Conservation (phyloP, 305 asterid species). For the Fraxinus paxiana region DNA sequence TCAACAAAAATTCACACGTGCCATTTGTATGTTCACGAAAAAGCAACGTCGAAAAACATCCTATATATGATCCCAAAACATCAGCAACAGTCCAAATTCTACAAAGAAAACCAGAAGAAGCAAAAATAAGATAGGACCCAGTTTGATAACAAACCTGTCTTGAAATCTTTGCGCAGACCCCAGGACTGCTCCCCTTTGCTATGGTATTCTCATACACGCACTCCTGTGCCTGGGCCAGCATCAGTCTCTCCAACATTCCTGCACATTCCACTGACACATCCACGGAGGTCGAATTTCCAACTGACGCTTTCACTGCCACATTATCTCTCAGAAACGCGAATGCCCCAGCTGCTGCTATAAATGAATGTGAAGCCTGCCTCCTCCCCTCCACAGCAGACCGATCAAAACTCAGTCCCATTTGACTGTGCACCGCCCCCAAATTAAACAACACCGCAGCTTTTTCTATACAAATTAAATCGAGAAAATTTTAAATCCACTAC, state of each 20-base stretch:
- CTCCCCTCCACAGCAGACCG: constrained; percentile 90
- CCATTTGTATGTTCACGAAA: background rate
- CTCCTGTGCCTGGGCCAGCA: constrained; percentile 99
- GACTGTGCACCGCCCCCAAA: constrained; percentile 95
- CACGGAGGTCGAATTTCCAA: constrained; percentile 70
- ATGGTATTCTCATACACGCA: constrained; percentile 93
- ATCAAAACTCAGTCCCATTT: constrained; percentile 82
- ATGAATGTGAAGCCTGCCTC: constrained; percentile 90
- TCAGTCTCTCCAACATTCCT: constrained; percentile 96
- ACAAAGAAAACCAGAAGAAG: background rate
- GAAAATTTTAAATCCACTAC: background rate
- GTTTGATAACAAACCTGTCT: constrained; percentile 66
- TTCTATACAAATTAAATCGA: constrained; percentile 38
- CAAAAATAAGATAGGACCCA: background rate
- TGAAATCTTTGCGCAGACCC: constrained; percentile 90
- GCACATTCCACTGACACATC: constrained; percentile 90
- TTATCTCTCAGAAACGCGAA: constrained; percentile 85
- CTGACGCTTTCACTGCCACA: constrained; percentile 77
- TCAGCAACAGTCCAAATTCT: background rate
- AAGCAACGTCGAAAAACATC: background rate
- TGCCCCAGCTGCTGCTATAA: constrained; percentile 93
- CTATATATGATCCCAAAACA: background rate
- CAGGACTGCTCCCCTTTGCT: constrained; percentile 94
- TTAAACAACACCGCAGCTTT: constrained; percentile 95
- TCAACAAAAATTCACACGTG: background rate